Conservation (phyloP, 2,329 filamentous ascomycete species). For the Pyrenophora graminea region DNA sequence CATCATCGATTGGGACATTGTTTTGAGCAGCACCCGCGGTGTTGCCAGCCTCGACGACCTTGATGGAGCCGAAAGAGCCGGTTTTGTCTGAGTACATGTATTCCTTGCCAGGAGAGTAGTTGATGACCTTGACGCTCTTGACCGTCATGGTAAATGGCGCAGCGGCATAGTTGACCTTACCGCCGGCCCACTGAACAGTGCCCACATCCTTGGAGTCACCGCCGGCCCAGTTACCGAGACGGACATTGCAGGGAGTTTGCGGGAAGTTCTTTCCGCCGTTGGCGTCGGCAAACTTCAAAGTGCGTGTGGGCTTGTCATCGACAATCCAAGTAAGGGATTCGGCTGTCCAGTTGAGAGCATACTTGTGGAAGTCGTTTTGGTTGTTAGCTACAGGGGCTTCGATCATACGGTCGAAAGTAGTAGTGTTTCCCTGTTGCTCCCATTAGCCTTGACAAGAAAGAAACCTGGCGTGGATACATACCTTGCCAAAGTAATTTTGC, state of each 20-base stretch:
- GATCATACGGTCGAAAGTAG: constrained; percentile 70
- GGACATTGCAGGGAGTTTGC: constrained; percentile 72
- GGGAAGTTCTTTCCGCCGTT: constrained; percentile 67
- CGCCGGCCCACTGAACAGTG: constrained; percentile 70
- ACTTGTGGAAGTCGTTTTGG: constrained; percentile 65
- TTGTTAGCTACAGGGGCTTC: constrained; percentile 62
- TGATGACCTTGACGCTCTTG: constrained; percentile 55
- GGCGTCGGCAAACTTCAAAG: constrained; percentile 62
- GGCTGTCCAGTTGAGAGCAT: constrained; percentile 73
- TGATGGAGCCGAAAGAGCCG: constrained; percentile 56
- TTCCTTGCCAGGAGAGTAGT: constrained; percentile 56
- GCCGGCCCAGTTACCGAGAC: constrained; percentile 54
- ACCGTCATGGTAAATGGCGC: constrained; percentile 59
- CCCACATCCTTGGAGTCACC: constrained; percentile 58
- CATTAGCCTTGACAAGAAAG: constrained; percentile 23
- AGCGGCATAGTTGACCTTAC: constrained; percentile 54
- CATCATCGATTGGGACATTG: constrained; percentile 24
- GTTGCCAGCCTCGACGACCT: constrained; percentile 46
- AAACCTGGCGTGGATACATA: not conserved
- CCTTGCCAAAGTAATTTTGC: constrained; percentile 77
- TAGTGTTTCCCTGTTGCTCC: constrained; percentile 67
- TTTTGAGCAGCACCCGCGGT: constrained; percentile 39
- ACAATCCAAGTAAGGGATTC: constrained; percentile 70
- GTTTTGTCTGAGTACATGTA: constrained; percentile 57
- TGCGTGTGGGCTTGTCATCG: constrained; percentile 68